Percentiles rank a stretch among this genome's conserved stretches.
phyloP scores from a whole-genome alignment of 805 yeast species.

The Sungouiozyma ichnusensis region DNA sequence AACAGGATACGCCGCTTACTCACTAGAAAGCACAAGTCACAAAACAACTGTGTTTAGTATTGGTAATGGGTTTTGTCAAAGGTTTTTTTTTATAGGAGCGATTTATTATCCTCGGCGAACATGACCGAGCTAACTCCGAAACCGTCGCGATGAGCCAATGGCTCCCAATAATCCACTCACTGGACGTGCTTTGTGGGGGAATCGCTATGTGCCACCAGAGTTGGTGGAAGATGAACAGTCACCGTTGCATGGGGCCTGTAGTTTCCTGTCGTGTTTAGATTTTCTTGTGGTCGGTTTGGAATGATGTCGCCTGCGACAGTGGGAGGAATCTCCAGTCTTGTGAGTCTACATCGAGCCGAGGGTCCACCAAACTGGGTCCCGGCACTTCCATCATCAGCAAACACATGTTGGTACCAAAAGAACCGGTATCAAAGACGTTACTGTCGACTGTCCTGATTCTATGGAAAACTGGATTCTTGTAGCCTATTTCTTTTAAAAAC shows the following conservation, averaged over 20 bases:
- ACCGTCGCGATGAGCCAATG: not conserved
- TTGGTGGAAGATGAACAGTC: too few relatives aligned
- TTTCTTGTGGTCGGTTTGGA: not conserved
- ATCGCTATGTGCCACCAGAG: too few relatives aligned
- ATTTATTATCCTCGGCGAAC: not conserved
- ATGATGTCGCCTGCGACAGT: not conserved
- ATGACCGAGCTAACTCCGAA: not conserved
- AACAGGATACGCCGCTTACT: too few relatives aligned
- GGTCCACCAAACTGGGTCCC: conserved; percentile 29
- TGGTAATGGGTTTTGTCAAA: too few relatives aligned
- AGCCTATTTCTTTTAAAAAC: conserved; percentile 40
- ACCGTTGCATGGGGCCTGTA: too few relatives aligned
- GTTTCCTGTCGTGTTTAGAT: too few relatives aligned
- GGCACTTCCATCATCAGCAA: conserved; percentile 30
- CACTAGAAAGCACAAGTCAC: too few relatives aligned
- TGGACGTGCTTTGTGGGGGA: too few relatives aligned
- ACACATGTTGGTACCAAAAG: conserved; percentile 24
- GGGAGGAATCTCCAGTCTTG: conserved; percentile 33
- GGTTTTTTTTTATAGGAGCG: not conserved
- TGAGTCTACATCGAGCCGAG: conserved; percentile 20
- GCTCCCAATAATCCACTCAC: too few relatives aligned
- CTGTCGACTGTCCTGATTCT: conserved; percentile 13
- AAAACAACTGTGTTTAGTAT: too few relatives aligned
- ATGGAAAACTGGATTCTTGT: conserved; percentile 25
- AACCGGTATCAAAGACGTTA: conserved; percentile 32